Evolutionary conservation across 2,329 filamentous ascomycete genomes (phyloP).

Genomic region (Amphichorda felina): DNA sequence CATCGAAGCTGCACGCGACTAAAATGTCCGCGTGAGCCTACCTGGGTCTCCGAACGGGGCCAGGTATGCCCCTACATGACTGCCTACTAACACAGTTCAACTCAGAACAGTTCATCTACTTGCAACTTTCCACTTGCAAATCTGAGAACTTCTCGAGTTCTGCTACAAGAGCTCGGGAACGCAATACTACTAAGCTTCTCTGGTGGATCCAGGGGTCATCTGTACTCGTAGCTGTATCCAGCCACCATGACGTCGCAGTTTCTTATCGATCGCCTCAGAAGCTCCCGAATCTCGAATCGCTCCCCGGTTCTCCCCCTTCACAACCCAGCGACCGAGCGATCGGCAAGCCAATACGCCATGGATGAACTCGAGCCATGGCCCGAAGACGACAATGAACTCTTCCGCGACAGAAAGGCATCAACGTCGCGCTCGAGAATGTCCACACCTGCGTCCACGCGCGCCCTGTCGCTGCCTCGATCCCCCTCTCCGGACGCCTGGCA

Average conservation of each 20-base stretch:
- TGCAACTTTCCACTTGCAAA: too few relatives aligned
- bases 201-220: neutral
- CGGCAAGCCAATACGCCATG: slow-evolving; percentile 21
- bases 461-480: neutral
- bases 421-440: neutral
- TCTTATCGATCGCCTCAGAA: slow-evolving; percentile 13
- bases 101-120: too few relatives aligned
- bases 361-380: slow-evolving; percentile 24
- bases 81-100: too few relatives aligned
- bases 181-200: too few relatives aligned
- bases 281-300: slow-evolving; percentile 12
- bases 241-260: slow-evolving; percentile 15
- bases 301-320: neutral
- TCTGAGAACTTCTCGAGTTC: too few relatives aligned
- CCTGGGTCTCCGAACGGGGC: too few relatives aligned
- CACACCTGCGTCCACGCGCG: neutral
- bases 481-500: slow-evolving; percentile 8
- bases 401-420: neutral
- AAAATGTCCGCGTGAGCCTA: too few relatives aligned
- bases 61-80: too few relatives aligned
- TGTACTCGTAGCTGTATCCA: neutral
- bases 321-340: neutral
- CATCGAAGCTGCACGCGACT: too few relatives aligned
- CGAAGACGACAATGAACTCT: slow-evolving; percentile 10
- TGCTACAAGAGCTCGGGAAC: too few relatives aligned